Conservation (phyloP, 2,329 filamentous ascomycete species). For the Decorospora gaudefroyi region DNA sequence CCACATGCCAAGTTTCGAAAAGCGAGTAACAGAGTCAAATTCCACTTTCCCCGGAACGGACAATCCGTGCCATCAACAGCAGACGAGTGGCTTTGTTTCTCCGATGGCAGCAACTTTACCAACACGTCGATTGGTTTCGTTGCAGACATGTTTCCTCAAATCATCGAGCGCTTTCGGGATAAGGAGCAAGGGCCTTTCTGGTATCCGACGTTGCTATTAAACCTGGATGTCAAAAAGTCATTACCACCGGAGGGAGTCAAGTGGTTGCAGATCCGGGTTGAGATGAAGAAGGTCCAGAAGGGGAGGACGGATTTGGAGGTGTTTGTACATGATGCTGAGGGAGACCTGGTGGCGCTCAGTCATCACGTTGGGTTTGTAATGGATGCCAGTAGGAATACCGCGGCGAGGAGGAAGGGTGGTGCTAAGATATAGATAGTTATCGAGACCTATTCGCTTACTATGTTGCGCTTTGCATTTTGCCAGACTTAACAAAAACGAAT, state of each 20-base stretch:
- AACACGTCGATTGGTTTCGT: conserved; percentile 67
- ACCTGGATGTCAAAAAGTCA: conserved; percentile 75
- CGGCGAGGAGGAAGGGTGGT: conserved; percentile 52
- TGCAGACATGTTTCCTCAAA: conserved; percentile 69
- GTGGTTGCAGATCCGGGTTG: conserved; percentile 70
- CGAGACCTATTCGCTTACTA: too few relatives aligned
- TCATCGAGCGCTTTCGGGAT: conserved; percentile 58
- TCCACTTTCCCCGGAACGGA: conserved; percentile 57
- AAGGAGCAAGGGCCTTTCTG: conserved; percentile 57
- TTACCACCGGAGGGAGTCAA: conserved; percentile 70
- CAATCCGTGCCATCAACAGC: conserved; percentile 50
- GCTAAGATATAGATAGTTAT: conserved; percentile 46
- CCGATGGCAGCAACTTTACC: conserved; percentile 65
- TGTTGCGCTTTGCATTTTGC: too few relatives aligned
- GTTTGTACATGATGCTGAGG: conserved; percentile 64
- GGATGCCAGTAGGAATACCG: conserved; percentile 65
- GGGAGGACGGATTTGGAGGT: conserved; percentile 77
- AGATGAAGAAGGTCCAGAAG: conserved; percentile 68
- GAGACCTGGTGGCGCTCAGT: conserved; percentile 69
- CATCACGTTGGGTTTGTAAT: conserved; percentile 70
- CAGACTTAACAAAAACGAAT: too few relatives aligned
- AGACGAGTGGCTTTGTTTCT: conserved; percentile 71
- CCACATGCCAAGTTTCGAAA: conserved; percentile 55
- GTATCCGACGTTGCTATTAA: conserved; percentile 77
- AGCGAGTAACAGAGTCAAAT: conserved; percentile 57